These are phyloP conservation scores for Phytophthora parvispora DNA, from an alignment of 352 stramenopile genomes.

Conservation along the genomic window DNA sequence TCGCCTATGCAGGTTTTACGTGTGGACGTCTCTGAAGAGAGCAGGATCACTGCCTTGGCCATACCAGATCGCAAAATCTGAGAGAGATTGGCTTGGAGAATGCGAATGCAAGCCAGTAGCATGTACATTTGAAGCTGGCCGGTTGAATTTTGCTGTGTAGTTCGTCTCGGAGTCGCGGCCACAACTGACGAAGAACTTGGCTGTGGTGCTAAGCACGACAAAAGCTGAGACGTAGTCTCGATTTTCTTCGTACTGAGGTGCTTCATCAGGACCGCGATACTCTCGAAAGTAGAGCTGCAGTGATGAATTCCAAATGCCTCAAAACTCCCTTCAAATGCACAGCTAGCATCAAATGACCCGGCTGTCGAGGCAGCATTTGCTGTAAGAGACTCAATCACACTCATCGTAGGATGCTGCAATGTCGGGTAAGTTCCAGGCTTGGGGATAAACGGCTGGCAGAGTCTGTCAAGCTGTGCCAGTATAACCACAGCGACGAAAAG, in stretches of 20 bases:
- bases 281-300: conserved; percentile 60
- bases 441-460: conserved; percentile 59
- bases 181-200: background rate
- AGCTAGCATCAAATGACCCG: conserved; percentile 15
- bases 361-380: background rate
- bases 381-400: conserved; percentile 31
- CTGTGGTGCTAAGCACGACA: conserved; percentile 2
- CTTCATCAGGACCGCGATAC: conserved; percentile 42
- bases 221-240: conserved; percentile 28
- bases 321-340: conserved; percentile 50
- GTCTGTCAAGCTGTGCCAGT: conserved; percentile 83
- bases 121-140: conserved; percentile 68
- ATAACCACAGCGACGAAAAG: conserved; percentile 64
- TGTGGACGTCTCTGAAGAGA: background rate
- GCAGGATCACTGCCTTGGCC: conserved; percentile 45
- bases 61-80: conserved; percentile 74
- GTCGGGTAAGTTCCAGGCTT: conserved; percentile 42
- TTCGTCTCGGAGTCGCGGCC: conserved; percentile 9
- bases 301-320: conserved; percentile 51
- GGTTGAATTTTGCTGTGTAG: background rate
- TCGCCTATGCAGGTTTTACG: conserved; percentile 1
- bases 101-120: conserved; percentile 67
- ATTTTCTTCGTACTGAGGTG: conserved; percentile 56
- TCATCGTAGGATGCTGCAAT: conserved; percentile 38
- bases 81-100: conserved; percentile 83